These are phyloP conservation scores for Tylopilus sp. DNA, from an alignment of 768 basidiomycete species.

Conservation along the genomic window DNA sequence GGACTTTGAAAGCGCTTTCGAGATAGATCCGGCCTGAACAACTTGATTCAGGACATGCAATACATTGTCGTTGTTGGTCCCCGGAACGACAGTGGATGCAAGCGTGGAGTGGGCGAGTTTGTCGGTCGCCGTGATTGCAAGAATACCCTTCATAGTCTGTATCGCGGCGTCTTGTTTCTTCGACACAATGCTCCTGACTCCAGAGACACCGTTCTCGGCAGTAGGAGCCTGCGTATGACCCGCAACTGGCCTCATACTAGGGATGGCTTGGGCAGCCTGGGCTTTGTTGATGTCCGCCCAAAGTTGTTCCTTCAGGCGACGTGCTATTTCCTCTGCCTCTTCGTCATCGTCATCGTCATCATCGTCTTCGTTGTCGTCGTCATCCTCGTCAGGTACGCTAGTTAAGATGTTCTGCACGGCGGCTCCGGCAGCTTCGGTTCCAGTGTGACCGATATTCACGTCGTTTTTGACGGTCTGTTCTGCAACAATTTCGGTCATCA, in stretches of 20 bases:
- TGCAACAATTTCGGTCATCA: conserved; percentile 14
- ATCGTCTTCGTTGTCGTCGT: conserved; percentile 43
- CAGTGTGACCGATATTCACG: not conserved
- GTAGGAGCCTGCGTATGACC: not conserved
- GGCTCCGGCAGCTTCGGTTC: not conserved
- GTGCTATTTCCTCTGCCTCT: conserved; percentile 71
- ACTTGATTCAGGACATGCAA: conserved; percentile 53
- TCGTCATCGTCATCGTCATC: too few species aligned
- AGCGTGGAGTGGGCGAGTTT: conserved; percentile 53
- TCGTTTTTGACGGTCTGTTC: conserved; percentile 6
- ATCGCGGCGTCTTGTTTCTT: conserved; percentile 58
- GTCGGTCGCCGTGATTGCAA: conserved; percentile 56
- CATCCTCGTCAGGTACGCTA: conserved; percentile 41
- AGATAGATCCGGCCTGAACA: conserved; percentile 43
- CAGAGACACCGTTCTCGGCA: conserved; percentile 9
- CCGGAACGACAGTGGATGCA: conserved; percentile 47
- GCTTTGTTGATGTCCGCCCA: conserved; percentile 74
- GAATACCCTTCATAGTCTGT: conserved; percentile 61
- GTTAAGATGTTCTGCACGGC: conserved; percentile 28
- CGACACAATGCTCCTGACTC: conserved; percentile 17
- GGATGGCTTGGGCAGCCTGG: conserved; percentile 39
- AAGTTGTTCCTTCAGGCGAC: conserved; percentile 69
- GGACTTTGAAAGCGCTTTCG: conserved; percentile 51
- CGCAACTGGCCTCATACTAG: conserved; percentile 17
- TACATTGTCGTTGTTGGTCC: conserved; percentile 42